Conservation (phyloP, 768 basidiomycete species). For the Asterophora parasitica region DNA sequence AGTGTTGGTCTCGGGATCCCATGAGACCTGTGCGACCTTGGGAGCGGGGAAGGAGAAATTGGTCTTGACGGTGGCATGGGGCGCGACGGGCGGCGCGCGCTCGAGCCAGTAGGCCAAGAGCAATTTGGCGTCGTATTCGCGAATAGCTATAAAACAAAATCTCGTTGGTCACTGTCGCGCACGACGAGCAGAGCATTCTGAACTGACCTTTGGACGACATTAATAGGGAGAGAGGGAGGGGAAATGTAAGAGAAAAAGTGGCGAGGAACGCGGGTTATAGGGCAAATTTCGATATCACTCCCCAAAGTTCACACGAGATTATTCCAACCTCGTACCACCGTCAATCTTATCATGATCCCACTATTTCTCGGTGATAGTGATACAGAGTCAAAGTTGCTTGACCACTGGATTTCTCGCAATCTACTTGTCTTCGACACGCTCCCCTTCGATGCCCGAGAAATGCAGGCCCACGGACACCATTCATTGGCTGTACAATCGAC, state of each 20-base stretch:
- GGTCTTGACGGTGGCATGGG: constrained; percentile 49
- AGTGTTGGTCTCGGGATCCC: constrained; percentile 65
- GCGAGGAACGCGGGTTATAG: constrained; percentile 15
- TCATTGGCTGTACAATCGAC: no score
- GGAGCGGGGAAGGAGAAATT: constrained; percentile 62
- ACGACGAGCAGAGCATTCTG: not conserved
- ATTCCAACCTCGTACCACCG: constrained; percentile 16
- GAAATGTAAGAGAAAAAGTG: constrained; percentile 12
- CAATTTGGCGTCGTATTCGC: constrained; percentile 98
- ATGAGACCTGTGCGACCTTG: constrained; percentile 83
- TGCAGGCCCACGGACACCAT: not conserved
- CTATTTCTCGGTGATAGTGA: constrained; percentile 2
- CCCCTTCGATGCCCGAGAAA: not conserved
- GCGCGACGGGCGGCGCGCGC: constrained; percentile 76
- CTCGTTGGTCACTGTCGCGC: constrained; percentile 4
- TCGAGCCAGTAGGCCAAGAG: constrained; percentile 96
- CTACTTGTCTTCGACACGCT: not conserved
- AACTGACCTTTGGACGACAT: constrained; percentile 43
- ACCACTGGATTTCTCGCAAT: not conserved
- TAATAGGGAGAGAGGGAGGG: constrained; percentile 22
- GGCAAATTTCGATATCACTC: constrained; percentile 15
- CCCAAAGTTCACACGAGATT: constrained; percentile 25
- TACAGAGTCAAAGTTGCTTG: not conserved
- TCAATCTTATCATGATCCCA: constrained; percentile 13
- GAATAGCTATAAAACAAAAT: constrained; percentile 48